phyloP scores from a whole-genome alignment of 1,284 basidiomycete species.

The Boletus smithii region DNA sequence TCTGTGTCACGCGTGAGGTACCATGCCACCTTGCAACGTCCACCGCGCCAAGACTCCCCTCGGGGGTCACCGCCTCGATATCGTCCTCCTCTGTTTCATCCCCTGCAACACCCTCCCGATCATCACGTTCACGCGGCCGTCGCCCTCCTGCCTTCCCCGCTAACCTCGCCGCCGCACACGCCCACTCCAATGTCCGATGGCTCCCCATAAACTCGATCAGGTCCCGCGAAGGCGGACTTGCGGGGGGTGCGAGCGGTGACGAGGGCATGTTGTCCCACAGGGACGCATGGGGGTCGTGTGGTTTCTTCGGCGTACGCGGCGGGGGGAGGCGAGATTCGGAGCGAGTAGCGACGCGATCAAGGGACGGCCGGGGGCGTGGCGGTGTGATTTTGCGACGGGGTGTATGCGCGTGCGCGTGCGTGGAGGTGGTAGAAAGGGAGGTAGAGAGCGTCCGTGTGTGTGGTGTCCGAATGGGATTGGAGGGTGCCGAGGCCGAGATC shows the following conservation, averaged over 20 bases:
- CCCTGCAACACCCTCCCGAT: slow-evolving; percentile 16
- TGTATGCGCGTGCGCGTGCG: slow-evolving; percentile 16
- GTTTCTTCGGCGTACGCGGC: slow-evolving; percentile 45
- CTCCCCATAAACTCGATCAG: slow-evolving; percentile 50
- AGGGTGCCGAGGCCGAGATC: slow-evolving; percentile 15
- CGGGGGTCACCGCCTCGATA: slow-evolving; percentile 41
- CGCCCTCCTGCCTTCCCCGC: slow-evolving; percentile 24
- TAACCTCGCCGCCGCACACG: slow-evolving; percentile 57
- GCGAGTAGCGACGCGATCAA: slow-evolving; percentile 59
- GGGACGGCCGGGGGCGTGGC: slow-evolving; percentile 39
- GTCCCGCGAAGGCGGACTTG: slow-evolving; percentile 45
- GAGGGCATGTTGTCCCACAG: slow-evolving; percentile 73
- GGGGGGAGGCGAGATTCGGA: slow-evolving; percentile 49
- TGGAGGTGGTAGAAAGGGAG: neutral
- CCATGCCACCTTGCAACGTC: slow-evolving; percentile 8
- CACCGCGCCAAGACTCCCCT: slow-evolving; percentile 31
- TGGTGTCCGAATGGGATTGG: slow-evolving; percentile 33
- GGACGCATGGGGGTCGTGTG: slow-evolving; percentile 35
- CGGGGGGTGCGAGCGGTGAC: slow-evolving; percentile 53
- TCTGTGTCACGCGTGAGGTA: too few species aligned
- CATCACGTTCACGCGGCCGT: neutral
- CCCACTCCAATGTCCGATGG: slow-evolving; percentile 66
- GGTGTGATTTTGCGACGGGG: slow-evolving; percentile 29
- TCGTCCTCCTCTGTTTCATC: slow-evolving; percentile 39
- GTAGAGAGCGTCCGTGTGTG: slow-evolving; percentile 23